Evolutionary conservation across 2,329 filamentous ascomycete genomes (phyloP), one percentile per base, ranked within the genome.

Genomic region (Rhexocercosporidium sp.): DNA sequence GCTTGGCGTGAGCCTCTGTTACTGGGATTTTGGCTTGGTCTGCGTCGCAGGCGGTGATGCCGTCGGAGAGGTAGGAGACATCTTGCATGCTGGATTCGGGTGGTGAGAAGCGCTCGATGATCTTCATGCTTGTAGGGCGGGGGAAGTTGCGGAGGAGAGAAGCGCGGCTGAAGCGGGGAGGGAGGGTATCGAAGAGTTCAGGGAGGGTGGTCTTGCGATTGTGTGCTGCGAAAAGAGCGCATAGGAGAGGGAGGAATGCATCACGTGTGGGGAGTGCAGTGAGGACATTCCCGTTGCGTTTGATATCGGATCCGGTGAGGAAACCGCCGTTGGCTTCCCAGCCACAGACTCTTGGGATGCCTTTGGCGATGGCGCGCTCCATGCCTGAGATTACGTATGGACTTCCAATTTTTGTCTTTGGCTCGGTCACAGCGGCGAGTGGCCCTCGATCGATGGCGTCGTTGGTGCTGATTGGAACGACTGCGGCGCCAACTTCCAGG

Each of bases 251-350:
- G 6, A 77, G 69, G 8, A 77, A 70, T 1, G 76, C 76, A 51
- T 78, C 76, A 14, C 76, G 72, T 1, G 76, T 78, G 9, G 76
- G 76, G 20, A 78, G 75, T 29, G 74, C 75, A 1, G 74, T 70
- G 1, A 78, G 73, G 2, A 66, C 41, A 47, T 75, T 74, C 57
- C 73, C 75, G 37, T 77, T 70, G 20, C 70, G 70, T 59, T 74
- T 65, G 41, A 78, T 71, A 44, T 78, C 73, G 12, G 73, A 76
- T 29, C 75, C 74, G 1, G 76, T 77, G 56, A 78, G 74, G 65
- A 78, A 78, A 14, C 76, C 76, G 14, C 76, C 76, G 44, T 78
- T 78, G 37, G 76, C 76, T 69, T 78, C 76, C 76, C 76, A 78
- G 49, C 76, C 76, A 62, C 72, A 74, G 63, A 78, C 75, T 31